Percentiles rank a stretch among this genome's conserved stretches.
Conservation (phyloP, 805 yeast genomes). For the Candida anglica region DNA sequence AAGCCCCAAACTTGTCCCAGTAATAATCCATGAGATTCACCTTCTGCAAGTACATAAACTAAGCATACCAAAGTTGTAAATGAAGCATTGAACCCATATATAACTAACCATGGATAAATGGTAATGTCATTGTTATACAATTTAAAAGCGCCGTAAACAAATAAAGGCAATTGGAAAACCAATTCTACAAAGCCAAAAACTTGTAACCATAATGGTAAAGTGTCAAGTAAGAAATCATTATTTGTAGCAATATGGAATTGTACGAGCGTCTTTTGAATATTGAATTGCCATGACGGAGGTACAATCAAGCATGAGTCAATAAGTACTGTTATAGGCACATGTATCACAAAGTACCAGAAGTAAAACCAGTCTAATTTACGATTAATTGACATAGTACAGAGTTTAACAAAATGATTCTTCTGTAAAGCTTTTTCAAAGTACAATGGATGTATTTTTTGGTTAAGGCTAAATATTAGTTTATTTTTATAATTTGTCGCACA, state of each 20-base stretch:
- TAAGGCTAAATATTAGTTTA: too few species aligned
- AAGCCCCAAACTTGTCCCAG: constrained; percentile 38
- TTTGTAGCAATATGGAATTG: constrained; percentile 59
- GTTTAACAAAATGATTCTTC: too few species aligned
- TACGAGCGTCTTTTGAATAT: constrained; percentile 46
- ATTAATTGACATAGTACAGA: constrained; percentile 6
- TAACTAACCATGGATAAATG: constrained; percentile 35
- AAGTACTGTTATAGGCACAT: constrained; percentile 69
- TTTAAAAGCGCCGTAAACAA: constrained; percentile 41
- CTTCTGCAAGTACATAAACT: constrained; percentile 38
- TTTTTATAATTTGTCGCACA: too few species aligned
- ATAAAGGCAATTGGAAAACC: constrained; percentile 75
- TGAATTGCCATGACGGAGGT: constrained; percentile 46
- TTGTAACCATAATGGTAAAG: constrained; percentile 69
- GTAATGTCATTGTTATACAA: constrained; percentile 10
- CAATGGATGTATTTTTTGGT: too few species aligned
- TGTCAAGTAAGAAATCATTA: constrained; percentile 64
- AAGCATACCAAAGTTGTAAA: constrained; percentile 76
- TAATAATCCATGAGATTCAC: constrained; percentile 35
- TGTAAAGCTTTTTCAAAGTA: too few species aligned
- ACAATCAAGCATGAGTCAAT: constrained; percentile 73
- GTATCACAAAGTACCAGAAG: constrained; percentile 53
- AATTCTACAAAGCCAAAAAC: constrained; percentile 72
- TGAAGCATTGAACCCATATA: constrained; percentile 80
- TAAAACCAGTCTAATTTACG: constrained; percentile 40